Conservation (phyloP, 129 eudicot genomes). For the Cynara cardunculus region DNA sequence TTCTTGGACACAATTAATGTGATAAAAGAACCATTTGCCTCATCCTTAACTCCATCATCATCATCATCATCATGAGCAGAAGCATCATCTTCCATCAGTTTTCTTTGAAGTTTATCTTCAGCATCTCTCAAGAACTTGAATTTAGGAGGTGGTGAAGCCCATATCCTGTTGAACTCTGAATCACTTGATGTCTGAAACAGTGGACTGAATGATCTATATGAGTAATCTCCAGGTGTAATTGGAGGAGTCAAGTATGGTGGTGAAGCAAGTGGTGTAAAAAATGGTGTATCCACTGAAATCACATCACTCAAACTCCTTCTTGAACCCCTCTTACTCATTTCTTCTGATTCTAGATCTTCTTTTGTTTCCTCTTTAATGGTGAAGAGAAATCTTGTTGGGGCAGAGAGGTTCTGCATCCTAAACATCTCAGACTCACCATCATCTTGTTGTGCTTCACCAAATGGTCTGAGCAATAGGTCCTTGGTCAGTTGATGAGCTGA, state of each 20-base stretch:
- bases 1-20: constrained; percentile 25
- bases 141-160: constrained; percentile 72
- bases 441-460: constrained; percentile 35
- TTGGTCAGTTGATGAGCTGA: constrained; percentile 22
- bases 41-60: constrained; percentile 17
- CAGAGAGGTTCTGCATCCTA: constrained; percentile 39
- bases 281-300: constrained; percentile 52
- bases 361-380: constrained; percentile 81
- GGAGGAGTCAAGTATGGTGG: constrained; percentile 74
- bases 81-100: constrained; percentile 29
- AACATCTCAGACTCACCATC: constrained; percentile 38
- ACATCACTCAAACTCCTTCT: constrained; percentile 52
- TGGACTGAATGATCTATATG: constrained; percentile 44
- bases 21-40: constrained; percentile 22
- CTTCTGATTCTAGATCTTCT: constrained; percentile 81
- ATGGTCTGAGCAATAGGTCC: constrained; percentile 43
- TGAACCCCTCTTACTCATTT: constrained; percentile 37
- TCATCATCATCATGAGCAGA: constrained; percentile 18
- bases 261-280: constrained; percentile 60
- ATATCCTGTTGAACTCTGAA: constrained; percentile 58
- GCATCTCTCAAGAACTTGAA: constrained; percentile 90
- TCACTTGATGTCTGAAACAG: constrained; percentile 50
- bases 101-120: constrained; percentile 64
- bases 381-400: constrained; percentile 74
- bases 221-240: constrained; percentile 43